Evolutionary conservation across 768 basidiomycete species (phyloP).

Genomic region (Kwoniella mangroviensis): DNA sequence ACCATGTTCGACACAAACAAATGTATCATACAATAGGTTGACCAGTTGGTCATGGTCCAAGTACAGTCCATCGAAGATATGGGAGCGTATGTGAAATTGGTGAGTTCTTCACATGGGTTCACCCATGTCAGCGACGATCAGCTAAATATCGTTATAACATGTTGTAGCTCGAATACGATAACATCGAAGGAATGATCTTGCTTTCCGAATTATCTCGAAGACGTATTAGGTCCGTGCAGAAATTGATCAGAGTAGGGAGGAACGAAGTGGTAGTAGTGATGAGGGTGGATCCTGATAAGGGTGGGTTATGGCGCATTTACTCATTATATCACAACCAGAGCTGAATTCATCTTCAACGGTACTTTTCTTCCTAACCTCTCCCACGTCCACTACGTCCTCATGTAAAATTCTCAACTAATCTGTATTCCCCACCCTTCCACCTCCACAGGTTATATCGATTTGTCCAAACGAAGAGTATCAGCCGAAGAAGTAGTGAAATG

Average conservation of each 20-base stretch:
- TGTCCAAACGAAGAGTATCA: constrained; percentile 96
- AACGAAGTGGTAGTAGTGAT: constrained; percentile 99
- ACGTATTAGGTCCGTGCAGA: constrained; percentile 96
- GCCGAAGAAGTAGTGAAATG: constrained; percentile 99
- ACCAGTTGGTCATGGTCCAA: constrained; percentile 99
- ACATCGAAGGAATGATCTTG: constrained; percentile 98
- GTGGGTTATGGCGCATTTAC: constrained; percentile 60
- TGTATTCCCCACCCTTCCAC: too few relatives aligned
- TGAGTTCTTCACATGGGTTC: constrained; percentile 59
- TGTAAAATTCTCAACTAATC: too few relatives aligned
- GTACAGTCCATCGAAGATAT: constrained; percentile 99
- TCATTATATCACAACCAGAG: background rate
- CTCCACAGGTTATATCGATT: constrained; percentile 87
- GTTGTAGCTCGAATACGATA: constrained; percentile 91
- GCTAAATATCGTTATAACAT: background rate
- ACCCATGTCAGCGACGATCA: background rate
- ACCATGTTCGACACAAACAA: too few relatives aligned
- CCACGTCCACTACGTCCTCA: background rate
- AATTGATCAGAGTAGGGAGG: constrained; percentile 93
- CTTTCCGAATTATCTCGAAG: constrained; percentile 96
- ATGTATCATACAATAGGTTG: constrained; percentile 66
- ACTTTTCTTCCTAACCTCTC: background rate
- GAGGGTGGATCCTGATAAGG: constrained; percentile 98
- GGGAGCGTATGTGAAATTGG: constrained; percentile 98
- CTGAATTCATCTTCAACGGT: too few relatives aligned